A percentile compares a stretch with the other conserved stretches of the same genome.
Evolutionary conservation across 2,329 filamentous ascomycete species (phyloP).

Genomic region (Pestalotiopsis sp.): DNA sequence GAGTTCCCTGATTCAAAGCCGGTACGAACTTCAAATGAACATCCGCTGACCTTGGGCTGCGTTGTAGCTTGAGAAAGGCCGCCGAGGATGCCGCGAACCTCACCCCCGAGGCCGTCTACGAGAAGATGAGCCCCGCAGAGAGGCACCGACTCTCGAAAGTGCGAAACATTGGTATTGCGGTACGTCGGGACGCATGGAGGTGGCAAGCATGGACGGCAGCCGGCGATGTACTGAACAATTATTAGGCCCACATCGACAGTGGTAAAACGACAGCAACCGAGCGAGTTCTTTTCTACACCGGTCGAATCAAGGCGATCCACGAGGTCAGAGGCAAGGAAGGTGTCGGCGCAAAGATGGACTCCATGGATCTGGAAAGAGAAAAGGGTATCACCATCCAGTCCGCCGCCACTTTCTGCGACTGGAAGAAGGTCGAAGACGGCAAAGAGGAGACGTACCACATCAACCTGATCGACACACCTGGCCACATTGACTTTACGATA

Average conservation of each 20-base stretch:
- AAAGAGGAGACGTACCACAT: constrained; percentile 92
- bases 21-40: too few relatives aligned
- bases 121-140: constrained; percentile 81
- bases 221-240: not conserved
- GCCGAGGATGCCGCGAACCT: constrained; percentile 56
- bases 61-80: constrained; percentile 45
- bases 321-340: constrained; percentile 94
- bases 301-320: constrained; percentile 94
- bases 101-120: constrained; percentile 65
- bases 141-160: constrained; percentile 76
- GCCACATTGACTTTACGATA: constrained; percentile 98
- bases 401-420: constrained; percentile 96
- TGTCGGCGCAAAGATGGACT: constrained; percentile 99
- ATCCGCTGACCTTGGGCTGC: not conserved
- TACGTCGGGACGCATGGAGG: constrained; percentile 42
- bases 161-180: constrained; percentile 96
- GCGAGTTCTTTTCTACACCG: constrained; percentile 96
- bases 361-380: constrained; percentile 97
- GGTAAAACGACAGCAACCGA: constrained; percentile 97
- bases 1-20: constrained; percentile 19
- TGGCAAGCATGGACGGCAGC: constrained; percentile 13
- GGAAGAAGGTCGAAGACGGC: constrained; percentile 83
- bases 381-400: constrained; percentile 99
- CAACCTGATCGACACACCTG: constrained; percentile 97
- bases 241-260: constrained; percentile 92